Base-by-base conservation (phyloP, 2,329 filamentous ascomycete species). In the Cladorrhinum sp. region DNA sequence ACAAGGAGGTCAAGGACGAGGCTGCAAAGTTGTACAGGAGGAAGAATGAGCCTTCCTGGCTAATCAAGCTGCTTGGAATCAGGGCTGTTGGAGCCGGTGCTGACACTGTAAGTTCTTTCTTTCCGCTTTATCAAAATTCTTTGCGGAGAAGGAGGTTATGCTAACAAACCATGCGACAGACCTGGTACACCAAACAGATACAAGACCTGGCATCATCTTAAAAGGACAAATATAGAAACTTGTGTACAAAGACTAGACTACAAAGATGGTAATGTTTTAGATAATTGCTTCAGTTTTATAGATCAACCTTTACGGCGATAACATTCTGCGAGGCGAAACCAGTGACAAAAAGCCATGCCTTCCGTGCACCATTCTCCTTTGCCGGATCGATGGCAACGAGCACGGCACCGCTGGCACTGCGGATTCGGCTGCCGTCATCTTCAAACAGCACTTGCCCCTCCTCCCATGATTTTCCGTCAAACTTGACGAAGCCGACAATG, bases 331-430 rank as follows among this genome's bases (percentile, higher is more conserved):
- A 79, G 61, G 81, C 62, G 58, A 85, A 83, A 0, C 85, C 84
- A 0, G 83, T 83, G 1, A 81, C 78, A 69, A 84, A 86, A 16
- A 87, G 67, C 82, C 82, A 85, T 0, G 78, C 85, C 61, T 77
- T 76, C 18, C 79, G 76, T 65, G 76, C 74, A 0, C 77, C 77
- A 0, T 64, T 23, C 27, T 54, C 55, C 10, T 45, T 72, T 13
- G 68, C 67, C 0, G 82, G 81, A 41, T 84, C 77, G 55, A 84
- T 78, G 0, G 78, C 77, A 1, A 87, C 75, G 49, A 87, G 60
- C 0, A 85, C 77, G 0, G 81, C 81, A 0, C 77, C 74, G 59
- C 81, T 85, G 0, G 77, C 78, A 5, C 75, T 77, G 10, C 83
- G 74, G 24, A 87, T 72, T 16, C 73, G 73, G 0, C 68, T 72